Evolutionary conservation across 257 asterid genomes (phyloP).

Genomic region (Solanum habrochaites): DNA sequence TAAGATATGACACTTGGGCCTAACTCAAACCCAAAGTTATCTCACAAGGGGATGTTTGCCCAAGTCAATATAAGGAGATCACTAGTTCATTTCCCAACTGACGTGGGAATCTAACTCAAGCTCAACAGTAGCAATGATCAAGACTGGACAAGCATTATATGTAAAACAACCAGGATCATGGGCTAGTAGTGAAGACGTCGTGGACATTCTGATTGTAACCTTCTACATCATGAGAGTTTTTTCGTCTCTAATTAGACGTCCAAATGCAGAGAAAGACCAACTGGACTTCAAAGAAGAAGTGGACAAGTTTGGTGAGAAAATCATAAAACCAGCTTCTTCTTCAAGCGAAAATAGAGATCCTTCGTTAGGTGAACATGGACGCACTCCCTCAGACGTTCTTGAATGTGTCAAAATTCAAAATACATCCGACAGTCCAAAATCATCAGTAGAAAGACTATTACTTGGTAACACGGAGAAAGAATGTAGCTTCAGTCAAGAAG

Average conservation of each 20-base stretch:
- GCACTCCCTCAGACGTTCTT: conserved; percentile 25
- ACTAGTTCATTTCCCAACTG: background rate
- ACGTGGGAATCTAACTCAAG: background rate
- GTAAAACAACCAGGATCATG: background rate
- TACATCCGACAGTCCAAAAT: conserved; percentile 22
- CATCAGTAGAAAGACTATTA: conserved; percentile 27
- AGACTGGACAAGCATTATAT: background rate
- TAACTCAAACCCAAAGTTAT: background rate
- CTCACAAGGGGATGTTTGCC: background rate
- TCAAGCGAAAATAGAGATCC: background rate
- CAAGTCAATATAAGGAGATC: background rate
- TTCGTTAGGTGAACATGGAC: background rate
- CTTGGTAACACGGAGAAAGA: conserved; percentile 20
- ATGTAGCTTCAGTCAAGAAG: conserved; percentile 29
- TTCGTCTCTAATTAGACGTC: background rate
- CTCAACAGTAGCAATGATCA: background rate
- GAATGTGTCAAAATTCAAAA: conserved; percentile 26
- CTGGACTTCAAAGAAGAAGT: background rate
- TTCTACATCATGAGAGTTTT: background rate
- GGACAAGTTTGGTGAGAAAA: background rate
- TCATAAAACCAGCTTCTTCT: background rate
- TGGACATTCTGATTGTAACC: background rate
- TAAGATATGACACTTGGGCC: background rate
- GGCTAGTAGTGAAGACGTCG: background rate
- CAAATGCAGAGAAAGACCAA: background rate